Evolutionary conservation across 352 stramenopile genomes (phyloP).

Genomic region (Blastocystis sp.): DNA sequence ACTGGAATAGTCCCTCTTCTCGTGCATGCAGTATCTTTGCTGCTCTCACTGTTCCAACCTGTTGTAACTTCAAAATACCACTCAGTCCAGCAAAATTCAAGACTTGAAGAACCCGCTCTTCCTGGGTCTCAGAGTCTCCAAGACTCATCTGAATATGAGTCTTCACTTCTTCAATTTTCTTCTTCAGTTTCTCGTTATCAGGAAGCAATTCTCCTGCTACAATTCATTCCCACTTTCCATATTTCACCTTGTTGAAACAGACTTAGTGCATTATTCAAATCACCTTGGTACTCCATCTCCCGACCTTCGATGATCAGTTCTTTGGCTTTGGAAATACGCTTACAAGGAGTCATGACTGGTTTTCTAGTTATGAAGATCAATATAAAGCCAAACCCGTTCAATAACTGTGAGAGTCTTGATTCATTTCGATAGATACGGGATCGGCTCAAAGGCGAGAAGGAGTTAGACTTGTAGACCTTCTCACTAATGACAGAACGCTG

Average conservation of each 20-base stretch:
- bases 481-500: conserved; percentile 22
- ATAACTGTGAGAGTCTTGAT: conserved; percentile 16
- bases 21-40: not conserved
- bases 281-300: not conserved
- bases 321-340: conserved; percentile 8
- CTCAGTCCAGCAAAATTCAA: conserved; percentile 25
- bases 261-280: not conserved
- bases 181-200: not conserved
- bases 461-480: not conserved
- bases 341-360: conserved; percentile 19
- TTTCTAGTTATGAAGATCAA: not conserved
- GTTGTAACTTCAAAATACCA: not conserved
- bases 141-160: not conserved
- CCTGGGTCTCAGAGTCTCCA: not conserved
- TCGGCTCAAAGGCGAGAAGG: conserved; percentile 17
- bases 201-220: not conserved
- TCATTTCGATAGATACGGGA: conserved; percentile 55
- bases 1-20: not conserved
- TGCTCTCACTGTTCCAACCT: not conserved
- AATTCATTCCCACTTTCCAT: not conserved
- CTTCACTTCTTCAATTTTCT: conserved; percentile 23
- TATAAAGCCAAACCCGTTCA: conserved; percentile 1
- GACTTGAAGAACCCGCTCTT: conserved; percentile 32
- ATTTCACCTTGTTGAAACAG: conserved; percentile 16
- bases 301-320: not conserved